Evolutionary conservation across 106 monocot genomes (phyloP).

Genomic region (Dendrobium catenatum): DNA sequence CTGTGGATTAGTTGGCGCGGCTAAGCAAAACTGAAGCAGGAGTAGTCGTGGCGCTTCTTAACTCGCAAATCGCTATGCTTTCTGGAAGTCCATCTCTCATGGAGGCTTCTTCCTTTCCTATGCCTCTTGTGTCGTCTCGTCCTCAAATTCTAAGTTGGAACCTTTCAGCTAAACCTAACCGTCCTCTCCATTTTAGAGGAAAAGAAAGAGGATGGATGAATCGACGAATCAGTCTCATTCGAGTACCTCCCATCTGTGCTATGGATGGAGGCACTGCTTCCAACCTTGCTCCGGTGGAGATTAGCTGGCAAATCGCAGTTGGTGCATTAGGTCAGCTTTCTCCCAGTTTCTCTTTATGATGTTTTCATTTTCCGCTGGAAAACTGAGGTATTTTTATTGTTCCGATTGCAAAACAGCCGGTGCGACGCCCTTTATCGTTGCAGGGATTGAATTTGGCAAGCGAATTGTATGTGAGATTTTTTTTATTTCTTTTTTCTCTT

Average conservation of each 20-base stretch:
- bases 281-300: constrained; percentile 26
- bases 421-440: constrained; percentile 63
- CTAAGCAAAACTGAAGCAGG: background rate
- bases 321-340: constrained; percentile 54
- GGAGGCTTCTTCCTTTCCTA: background rate
- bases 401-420: constrained; percentile 47
- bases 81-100: background rate
- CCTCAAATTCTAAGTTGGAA: background rate
- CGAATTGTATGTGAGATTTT: constrained; percentile 61
- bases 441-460: constrained; percentile 83
- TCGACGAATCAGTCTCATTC: background rate
- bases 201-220: background rate
- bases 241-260: constrained; percentile 13
- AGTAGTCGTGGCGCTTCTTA: background rate
- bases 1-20: background rate
- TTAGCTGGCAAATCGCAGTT: constrained; percentile 76
- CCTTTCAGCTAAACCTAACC: background rate
- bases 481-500: too few relatives aligned
- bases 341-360: background rate
- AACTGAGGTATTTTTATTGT: background rate
- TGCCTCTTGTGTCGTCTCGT: background rate
- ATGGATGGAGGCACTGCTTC: constrained; percentile 28
- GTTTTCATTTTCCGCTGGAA: background rate
- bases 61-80: background rate
- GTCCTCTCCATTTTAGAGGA: constrained; percentile 19